These are phyloP conservation scores for Fusarium sororula DNA, from an alignment of 2,329 filamentous ascomycete species.

Conservation along the genomic window DNA sequence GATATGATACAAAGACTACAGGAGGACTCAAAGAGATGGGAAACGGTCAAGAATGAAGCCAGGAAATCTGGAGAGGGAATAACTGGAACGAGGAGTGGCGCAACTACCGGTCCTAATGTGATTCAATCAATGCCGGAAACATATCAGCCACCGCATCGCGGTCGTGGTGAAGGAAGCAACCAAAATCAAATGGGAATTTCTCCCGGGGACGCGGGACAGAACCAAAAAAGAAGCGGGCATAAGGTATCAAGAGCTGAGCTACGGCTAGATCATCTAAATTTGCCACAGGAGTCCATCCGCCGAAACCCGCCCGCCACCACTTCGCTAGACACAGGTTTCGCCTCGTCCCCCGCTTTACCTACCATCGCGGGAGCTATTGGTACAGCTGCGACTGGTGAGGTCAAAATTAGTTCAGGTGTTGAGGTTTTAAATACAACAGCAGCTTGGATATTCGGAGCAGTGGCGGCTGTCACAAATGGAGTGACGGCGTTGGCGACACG, in stretches of 20 bases:
- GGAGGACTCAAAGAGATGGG: neutral
- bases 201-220: too few species aligned
- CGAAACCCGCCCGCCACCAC: neutral
- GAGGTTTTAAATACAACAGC: neutral
- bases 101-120: too few species aligned
- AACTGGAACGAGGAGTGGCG: neutral
- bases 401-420: rapidly evolving
- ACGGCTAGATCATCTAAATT: neutral
- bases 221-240: too few species aligned
- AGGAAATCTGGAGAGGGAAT: neutral
- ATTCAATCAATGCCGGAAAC: too few species aligned
- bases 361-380: rapidly evolving
- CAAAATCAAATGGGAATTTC: neutral
- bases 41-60: neutral
- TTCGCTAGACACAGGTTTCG: neutral
- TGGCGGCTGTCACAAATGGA: neutral
- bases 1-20: neutral
- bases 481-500: neutral
- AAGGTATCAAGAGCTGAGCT: neutral
- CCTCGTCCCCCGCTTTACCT: neutral
- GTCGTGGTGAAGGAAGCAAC: neutral
- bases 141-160: neutral
- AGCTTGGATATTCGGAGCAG: neutral
- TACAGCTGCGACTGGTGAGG: rapidly evolving
- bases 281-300: too few species aligned